Evolutionary conservation across 768 basidiomycete genomes (phyloP).

Genomic region (Amanita polypyramis): DNA sequence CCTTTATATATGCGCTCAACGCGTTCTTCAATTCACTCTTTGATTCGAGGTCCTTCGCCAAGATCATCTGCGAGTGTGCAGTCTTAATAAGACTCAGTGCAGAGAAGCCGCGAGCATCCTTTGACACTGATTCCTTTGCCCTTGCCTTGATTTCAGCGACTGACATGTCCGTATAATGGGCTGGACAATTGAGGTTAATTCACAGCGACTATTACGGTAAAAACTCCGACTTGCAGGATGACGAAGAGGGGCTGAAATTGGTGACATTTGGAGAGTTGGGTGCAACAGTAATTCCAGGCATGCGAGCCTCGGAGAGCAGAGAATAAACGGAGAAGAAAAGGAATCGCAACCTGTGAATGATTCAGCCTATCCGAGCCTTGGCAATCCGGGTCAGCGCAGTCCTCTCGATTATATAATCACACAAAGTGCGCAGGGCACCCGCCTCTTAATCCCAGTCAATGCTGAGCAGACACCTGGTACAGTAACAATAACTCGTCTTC

Average conservation of each 20-base stretch:
- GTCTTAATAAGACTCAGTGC: constrained; percentile 49
- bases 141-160: constrained; percentile 33
- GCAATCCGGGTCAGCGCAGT: too few relatives aligned
- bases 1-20: constrained; percentile 47
- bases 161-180: constrained; percentile 25
- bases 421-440: neutral
- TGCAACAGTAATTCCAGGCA: constrained; percentile 12
- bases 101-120: constrained; percentile 47
- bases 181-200: constrained; percentile 1
- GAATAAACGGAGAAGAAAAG: neutral
- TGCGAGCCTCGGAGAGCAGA: constrained; percentile 1
- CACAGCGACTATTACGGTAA: neutral
- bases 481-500: neutral
- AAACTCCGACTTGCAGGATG: constrained; percentile 8
- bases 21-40: constrained; percentile 54
- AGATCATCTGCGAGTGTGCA: constrained; percentile 46
- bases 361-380: neutral
- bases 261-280: constrained; percentile 6
- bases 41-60: constrained; percentile 41
- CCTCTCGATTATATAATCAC: constrained; percentile 3
- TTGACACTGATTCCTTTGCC: constrained; percentile 35
- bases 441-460: neutral
- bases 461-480: neutral
- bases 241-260: constrained; percentile 4
- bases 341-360: constrained; percentile 9